Conservation (phyloP, 306 rosid species). For the Corylus avellana region DNA sequence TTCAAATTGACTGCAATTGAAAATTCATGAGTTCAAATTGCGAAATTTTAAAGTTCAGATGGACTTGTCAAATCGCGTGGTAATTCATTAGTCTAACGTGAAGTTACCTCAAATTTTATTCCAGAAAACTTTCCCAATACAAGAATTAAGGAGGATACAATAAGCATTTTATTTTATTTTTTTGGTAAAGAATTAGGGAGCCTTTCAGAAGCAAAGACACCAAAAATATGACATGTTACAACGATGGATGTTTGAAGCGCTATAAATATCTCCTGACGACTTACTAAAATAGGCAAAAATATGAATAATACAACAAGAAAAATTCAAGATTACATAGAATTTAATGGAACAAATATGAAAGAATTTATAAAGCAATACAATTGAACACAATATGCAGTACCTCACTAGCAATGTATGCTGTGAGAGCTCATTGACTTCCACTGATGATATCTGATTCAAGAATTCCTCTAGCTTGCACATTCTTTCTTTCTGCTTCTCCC, state of each 20-base stretch:
- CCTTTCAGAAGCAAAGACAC: neutral
- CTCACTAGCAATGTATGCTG: slow-evolving; percentile 19
- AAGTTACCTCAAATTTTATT: too few species aligned
- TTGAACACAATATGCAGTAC: slow-evolving; percentile 9
- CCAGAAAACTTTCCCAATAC: too few species aligned
- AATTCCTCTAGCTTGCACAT: slow-evolving; percentile 24
- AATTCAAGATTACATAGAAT: slow-evolving; percentile 3
- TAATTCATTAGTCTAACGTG: too few species aligned
- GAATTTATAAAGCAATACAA: slow-evolving; percentile 43
- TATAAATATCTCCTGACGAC: neutral
- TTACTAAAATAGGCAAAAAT: neutral
- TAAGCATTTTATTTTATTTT: too few species aligned
- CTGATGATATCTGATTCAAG: slow-evolving; percentile 29
- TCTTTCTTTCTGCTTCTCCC: slow-evolving; percentile 34
- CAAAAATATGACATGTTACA: slow-evolving; percentile 7
- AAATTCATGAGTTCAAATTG: too few species aligned
- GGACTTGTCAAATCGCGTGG: too few species aligned
- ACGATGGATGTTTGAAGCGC: slow-evolving; percentile 14
- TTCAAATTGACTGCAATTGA: too few species aligned
- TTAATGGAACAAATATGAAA: slow-evolving; percentile 56
- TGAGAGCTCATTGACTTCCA: slow-evolving; percentile 31
- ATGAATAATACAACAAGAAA: slow-evolving; percentile 7
- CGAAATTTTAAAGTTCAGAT: too few species aligned
- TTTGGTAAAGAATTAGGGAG: neutral
- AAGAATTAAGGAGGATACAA: neutral